Conservation (phyloP, 2,329 filamentous ascomycete species). For the Colletotrichum cuscutae region DNA sequence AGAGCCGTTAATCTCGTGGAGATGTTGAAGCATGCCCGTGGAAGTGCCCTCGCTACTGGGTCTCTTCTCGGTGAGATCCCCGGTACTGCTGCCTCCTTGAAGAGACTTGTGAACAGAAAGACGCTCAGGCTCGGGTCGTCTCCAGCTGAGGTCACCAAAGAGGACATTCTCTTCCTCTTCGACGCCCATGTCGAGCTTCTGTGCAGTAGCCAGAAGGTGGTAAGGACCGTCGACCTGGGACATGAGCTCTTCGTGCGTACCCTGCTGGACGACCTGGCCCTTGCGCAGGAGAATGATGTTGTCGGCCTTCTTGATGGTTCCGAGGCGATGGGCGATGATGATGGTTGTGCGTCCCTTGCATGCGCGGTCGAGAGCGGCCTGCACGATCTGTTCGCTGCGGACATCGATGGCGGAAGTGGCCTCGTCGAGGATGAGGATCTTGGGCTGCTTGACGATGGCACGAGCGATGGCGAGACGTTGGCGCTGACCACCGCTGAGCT, state of each 20-base stretch:
- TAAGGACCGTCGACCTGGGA: slow-evolving; percentile 53
- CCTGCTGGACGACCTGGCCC: slow-evolving; percentile 65
- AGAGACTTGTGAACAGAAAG: not conserved
- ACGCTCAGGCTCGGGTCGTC: slow-evolving; percentile 19
- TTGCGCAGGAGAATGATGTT: slow-evolving; percentile 67
- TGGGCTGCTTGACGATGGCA: slow-evolving; percentile 65
- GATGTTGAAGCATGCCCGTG: not conserved
- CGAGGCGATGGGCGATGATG: slow-evolving; percentile 65
- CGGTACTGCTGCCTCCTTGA: slow-evolving; percentile 16
- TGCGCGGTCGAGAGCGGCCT: slow-evolving; percentile 58
- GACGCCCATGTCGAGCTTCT: slow-evolving; percentile 36
- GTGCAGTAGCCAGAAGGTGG: slow-evolving; percentile 51
- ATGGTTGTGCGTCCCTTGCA: slow-evolving; percentile 67
- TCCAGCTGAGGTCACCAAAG: slow-evolving; percentile 35
- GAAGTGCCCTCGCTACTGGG: slow-evolving; percentile 24
- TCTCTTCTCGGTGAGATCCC: slow-evolving; percentile 27
- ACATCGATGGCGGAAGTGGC: slow-evolving; percentile 71
- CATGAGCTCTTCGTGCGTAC: slow-evolving; percentile 66
- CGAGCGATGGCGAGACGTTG: slow-evolving; percentile 70
- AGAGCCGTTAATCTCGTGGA: slow-evolving; percentile 19
- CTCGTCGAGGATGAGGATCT: slow-evolving; percentile 69
- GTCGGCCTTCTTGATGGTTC: slow-evolving; percentile 65
- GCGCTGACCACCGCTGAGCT: slow-evolving; percentile 73
- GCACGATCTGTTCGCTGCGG: slow-evolving; percentile 62
- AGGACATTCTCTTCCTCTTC: slow-evolving; percentile 31